phyloP scores from a whole-genome alignment of 495 filamentous ascomycete species.

The Talaromyces stipitatus region DNA sequence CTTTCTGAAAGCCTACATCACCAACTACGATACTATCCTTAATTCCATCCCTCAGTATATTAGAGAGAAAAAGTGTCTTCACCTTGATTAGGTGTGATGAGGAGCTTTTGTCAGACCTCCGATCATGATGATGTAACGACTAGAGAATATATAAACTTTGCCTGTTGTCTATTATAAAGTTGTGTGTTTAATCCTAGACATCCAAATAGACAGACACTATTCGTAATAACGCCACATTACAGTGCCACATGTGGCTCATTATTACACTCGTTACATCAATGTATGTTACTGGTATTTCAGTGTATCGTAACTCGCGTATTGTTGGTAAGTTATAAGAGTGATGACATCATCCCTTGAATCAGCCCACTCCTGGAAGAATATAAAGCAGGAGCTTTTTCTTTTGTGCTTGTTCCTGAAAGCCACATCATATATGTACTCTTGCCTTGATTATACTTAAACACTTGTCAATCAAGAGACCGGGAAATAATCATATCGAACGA shows the following conservation, averaged over 20 bases:
- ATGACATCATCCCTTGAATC: neutral
- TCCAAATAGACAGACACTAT: no score
- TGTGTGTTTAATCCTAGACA: no score
- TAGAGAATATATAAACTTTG: neutral
- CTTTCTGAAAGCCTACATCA: constrained; percentile 10
- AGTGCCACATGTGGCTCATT: neutral
- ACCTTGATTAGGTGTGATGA: neutral
- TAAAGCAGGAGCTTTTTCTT: no score
- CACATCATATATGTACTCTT: no score
- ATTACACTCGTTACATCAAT: neutral
- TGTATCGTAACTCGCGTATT: neutral
- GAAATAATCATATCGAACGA: no score
- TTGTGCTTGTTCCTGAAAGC: neutral
- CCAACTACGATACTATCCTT: neutral
- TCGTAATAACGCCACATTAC: neutral
- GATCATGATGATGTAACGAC: neutral
- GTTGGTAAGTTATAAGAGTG: neutral
- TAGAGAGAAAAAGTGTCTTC: neutral
- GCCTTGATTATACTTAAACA: no score
- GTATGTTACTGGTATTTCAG: neutral
- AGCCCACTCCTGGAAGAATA: neutral
- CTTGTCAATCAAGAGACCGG: no score
- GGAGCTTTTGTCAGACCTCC: neutral
- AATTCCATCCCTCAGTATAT: no score
- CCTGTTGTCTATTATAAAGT: neutral